phyloP scores from a whole-genome alignment of 148 eudicot species.

The Persicaria maculosa region DNA sequence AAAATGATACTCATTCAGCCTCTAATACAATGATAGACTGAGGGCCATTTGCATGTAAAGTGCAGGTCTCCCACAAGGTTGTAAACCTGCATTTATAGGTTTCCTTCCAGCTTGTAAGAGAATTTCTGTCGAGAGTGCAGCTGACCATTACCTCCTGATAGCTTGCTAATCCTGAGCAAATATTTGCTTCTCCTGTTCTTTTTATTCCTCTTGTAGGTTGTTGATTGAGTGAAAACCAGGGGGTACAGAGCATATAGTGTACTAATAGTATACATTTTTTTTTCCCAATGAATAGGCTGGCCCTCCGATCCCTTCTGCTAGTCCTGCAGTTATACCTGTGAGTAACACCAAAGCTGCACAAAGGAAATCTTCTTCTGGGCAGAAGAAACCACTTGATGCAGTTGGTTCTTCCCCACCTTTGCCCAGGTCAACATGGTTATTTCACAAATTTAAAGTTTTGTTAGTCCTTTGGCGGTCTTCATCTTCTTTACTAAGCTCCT shows the following conservation, averaged over 20 bases:
- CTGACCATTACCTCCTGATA: too few species aligned
- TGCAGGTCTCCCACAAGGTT: too few species aligned
- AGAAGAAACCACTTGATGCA: constrained; percentile 74
- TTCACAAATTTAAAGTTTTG: neutral
- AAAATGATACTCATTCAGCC: too few species aligned
- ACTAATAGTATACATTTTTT: neutral
- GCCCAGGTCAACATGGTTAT: constrained; percentile 42
- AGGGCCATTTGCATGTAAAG: too few species aligned
- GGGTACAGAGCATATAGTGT: neutral
- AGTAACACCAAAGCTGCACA: constrained; percentile 43
- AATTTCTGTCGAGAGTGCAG: too few species aligned
- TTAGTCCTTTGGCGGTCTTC: neutral
- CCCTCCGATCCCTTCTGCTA: constrained; percentile 37
- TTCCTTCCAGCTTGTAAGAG: too few species aligned
- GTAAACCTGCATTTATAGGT: too few species aligned
- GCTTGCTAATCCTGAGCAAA: too few species aligned
- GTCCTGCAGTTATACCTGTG: constrained; percentile 28
- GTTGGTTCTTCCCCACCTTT: constrained; percentile 63
- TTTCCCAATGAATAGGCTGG: constrained; percentile 22
- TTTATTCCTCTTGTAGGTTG: too few species aligned
- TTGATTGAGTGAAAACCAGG: too few species aligned
- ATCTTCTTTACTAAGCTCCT: neutral
- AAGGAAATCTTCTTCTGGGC: constrained; percentile 52
- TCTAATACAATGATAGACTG: too few species aligned
- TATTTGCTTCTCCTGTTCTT: too few species aligned